Base-by-base conservation (phyloP, 148 eudicot genomes). In the Nyssa sinensis region DNA sequence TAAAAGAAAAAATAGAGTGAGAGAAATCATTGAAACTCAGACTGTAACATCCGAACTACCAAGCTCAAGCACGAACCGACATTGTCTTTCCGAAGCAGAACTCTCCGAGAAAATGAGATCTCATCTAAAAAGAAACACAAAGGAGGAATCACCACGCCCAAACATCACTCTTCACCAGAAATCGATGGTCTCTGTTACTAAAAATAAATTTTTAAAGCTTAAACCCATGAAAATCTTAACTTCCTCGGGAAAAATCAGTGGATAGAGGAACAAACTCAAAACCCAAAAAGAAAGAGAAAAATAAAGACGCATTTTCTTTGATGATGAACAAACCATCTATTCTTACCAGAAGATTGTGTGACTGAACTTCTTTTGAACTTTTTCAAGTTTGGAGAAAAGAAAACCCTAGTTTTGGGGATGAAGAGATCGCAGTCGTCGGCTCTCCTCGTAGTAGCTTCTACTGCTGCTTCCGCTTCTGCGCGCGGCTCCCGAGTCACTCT, bases 361-460 rank as follows among this genome's bases (percentile, higher is more conserved):
- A 62, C 2, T 30, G 39, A 63, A 5, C 19, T 28, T 7, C 69
- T 35, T 30, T 7, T 27, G 23, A 29, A n/a, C 59, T n/a, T 7
- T 35, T 35, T 67, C 60, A 13, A 49, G 28, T 21, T 49, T 21
- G 32, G 12, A 69, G 53, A 35, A 58, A 62, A 35, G 8, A 24
- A 71, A 71, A n/a, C 74, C 65, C 74, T 71, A 59, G 37, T 24
- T 9, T 47, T n/a, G n/a, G n/a, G n/a, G 74, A 35, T n/a, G n/a
- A n/a, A 59, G 74, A 59, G 28, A 39, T 55, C 63, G 35, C 64
- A 55, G 9, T 21, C n/a, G n/a, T n/a, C n/a, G n/a, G n/a, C n/a
- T n/a, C n/a, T n/a, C n/a, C n/a, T n/a, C 4, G 29, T 11, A n/a
- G 68, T 11, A 49, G 49, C 33, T 25, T 8, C 39, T 69, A 28